Evolutionary conservation across 1,139 yeast species (phyloP).

Genomic region (Zygosaccharomyces sapae): DNA sequence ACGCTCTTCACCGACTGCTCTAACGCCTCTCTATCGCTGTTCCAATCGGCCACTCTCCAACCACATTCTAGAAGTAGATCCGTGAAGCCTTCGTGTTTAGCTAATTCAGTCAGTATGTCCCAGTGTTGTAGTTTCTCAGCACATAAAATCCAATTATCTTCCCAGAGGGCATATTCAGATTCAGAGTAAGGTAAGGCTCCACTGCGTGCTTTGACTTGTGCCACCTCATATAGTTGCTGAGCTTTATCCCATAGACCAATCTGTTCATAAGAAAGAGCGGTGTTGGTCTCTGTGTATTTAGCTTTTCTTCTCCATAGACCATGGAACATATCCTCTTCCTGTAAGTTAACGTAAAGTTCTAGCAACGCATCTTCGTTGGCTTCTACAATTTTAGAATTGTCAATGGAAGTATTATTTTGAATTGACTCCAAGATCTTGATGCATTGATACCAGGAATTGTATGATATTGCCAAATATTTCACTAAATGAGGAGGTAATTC

Average conservation of each 20-base stretch:
- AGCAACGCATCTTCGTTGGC: constrained; percentile 87
- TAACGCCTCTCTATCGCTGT: constrained; percentile 86
- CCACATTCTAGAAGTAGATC: constrained; percentile 94
- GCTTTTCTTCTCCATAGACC: constrained; percentile 97
- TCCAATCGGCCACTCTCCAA: constrained; percentile 99
- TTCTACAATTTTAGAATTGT: constrained; percentile 71
- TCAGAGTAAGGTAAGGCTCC: constrained; percentile 96
- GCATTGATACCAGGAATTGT: constrained; percentile 89
- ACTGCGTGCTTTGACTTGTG: constrained; percentile 93
- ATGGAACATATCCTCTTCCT: constrained; percentile 95
- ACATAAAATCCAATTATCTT: constrained; percentile 96
- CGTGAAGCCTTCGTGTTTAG: constrained; percentile 96
- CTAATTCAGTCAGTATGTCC: constrained; percentile 94
- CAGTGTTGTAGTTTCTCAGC: constrained; percentile 97
- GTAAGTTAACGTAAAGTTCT: constrained; percentile 80
- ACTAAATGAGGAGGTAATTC: constrained; percentile 93
- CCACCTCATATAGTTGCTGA: constrained; percentile 90
- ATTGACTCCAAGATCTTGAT: constrained; percentile 75
- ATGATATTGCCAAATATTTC: constrained; percentile 82
- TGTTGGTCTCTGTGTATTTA: constrained; percentile 84
- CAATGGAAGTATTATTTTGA: constrained; percentile 61
- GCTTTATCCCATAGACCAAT: constrained; percentile 95
- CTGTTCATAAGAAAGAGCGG: constrained; percentile 92
- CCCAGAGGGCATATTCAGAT: constrained; percentile 95
- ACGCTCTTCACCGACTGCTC: constrained; percentile 93